Conservation (phyloP, 129 eudicot genomes). For the Ambrosia artemisiifolia region DNA sequence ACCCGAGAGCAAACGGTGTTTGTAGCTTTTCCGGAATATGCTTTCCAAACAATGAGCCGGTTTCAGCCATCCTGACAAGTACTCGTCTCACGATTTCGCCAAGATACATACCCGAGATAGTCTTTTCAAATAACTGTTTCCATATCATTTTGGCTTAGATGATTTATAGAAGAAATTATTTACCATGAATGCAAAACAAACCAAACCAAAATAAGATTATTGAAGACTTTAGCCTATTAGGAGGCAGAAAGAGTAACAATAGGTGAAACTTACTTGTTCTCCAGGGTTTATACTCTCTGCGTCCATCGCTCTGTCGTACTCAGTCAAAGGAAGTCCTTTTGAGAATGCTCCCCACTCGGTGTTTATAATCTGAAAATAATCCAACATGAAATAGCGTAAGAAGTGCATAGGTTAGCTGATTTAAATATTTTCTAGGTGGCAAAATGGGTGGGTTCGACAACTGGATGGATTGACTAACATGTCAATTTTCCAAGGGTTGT, state of each 20-base stretch:
- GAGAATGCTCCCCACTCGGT: slow-evolving; percentile 96
- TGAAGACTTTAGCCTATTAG: slow-evolving; percentile 1
- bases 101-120: slow-evolving; percentile 91
- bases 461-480: neutral
- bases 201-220: neutral
- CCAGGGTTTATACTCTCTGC: slow-evolving; percentile 79
- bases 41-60: slow-evolving; percentile 56
- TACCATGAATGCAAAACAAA: neutral
- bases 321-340: slow-evolving; percentile 73
- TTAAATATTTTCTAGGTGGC: no score
- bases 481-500: neutral
- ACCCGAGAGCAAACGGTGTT: slow-evolving; percentile 71
- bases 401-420: neutral
- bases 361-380: slow-evolving; percentile 50
- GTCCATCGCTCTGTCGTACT: slow-evolving; percentile 76
- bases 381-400: neutral
- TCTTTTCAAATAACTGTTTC: slow-evolving; percentile 71
- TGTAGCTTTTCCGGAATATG: slow-evolving; percentile 43
- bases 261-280: slow-evolving; percentile 53
- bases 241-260: neutral
- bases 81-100: slow-evolving; percentile 87
- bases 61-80: slow-evolving; percentile 65
- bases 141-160: neutral
- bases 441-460: neutral
- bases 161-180: neutral